phyloP scores from a whole-genome alignment of 129 eudicot genomes.

The Flaveria robusta region DNA sequence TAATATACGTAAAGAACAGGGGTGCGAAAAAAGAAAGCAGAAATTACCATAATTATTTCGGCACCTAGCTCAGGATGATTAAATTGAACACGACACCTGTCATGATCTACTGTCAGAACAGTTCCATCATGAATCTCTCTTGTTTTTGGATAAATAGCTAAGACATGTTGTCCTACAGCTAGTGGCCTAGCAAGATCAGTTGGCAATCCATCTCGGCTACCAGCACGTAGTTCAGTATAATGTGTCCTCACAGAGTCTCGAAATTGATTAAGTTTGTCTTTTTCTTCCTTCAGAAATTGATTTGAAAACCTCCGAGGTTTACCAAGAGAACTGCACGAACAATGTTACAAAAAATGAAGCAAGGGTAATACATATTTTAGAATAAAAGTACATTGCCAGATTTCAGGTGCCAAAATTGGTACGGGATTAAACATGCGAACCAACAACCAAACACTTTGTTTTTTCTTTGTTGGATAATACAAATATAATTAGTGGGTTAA shows the following conservation, averaged over 20 bases:
- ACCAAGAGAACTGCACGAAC: conserved; percentile 85
- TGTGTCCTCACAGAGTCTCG: conserved; percentile 88
- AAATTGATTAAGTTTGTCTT: conserved; percentile 75
- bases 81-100: conserved; percentile 82
- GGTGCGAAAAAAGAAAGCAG: conserved; percentile 2
- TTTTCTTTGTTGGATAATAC: background rate
- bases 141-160: conserved; percentile 82
- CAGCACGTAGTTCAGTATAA: conserved; percentile 81
- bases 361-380: background rate
- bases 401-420: conserved; percentile 1
- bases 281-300: conserved; percentile 88
- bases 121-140: conserved; percentile 91
- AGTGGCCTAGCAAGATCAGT: conserved; percentile 91
- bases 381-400: background rate
- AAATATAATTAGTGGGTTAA: background rate
- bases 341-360: conserved; percentile 20
- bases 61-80: conserved; percentile 83
- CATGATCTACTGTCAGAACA: conserved; percentile 78
- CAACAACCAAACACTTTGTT: conserved; percentile 8
- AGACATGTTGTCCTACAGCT: conserved; percentile 85
- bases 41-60: conserved; percentile 72
- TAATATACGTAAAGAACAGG: background rate
- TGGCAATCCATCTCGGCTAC: conserved; percentile 86
- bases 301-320: conserved; percentile 88
- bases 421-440: background rate